Percentiles rank a stretch among this genome's conserved stretches.
Conservation (phyloP, 2,329 filamentous ascomycete genomes). For the Fusarium albosuccineum region DNA sequence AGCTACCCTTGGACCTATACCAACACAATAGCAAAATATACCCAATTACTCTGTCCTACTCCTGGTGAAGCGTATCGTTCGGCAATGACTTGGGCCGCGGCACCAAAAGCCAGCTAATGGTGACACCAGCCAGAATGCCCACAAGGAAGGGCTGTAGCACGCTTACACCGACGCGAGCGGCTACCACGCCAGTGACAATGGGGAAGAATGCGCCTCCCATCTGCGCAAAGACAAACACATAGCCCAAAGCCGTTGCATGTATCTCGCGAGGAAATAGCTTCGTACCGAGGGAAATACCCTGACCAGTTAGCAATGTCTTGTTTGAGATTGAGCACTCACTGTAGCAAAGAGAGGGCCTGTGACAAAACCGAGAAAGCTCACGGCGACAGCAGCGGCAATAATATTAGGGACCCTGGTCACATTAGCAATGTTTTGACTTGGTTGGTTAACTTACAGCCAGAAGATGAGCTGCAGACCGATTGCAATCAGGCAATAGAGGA, state of each 20-base stretch:
- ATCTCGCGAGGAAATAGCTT: constrained; percentile 3
- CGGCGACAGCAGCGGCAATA: neutral
- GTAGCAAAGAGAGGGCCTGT: constrained; percentile 2
- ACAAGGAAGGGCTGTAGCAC: constrained; percentile 1
- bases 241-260: neutral
- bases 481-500: constrained; percentile 64
- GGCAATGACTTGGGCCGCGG: constrained; percentile 1
- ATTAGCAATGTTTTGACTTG: neutral
- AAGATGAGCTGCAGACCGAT: constrained; percentile 62
- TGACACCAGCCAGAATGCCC: constrained; percentile 1
- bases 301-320: neutral
- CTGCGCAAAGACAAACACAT: constrained; percentile 5
- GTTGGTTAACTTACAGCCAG: neutral
- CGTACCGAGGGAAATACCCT: neutral
- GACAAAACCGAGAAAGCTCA: neutral
- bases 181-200: neutral
- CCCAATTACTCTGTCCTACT: neutral
- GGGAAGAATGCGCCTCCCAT: constrained; percentile 2
- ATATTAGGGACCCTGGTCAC: neutral
- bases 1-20: no score
- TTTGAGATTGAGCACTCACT: neutral
- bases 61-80: neutral
- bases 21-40: no score
- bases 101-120: constrained; percentile 2
- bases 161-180: neutral